Evolutionary conservation across 768 basidiomycete species (phyloP).

Genomic region (Boletellus emodensis): DNA sequence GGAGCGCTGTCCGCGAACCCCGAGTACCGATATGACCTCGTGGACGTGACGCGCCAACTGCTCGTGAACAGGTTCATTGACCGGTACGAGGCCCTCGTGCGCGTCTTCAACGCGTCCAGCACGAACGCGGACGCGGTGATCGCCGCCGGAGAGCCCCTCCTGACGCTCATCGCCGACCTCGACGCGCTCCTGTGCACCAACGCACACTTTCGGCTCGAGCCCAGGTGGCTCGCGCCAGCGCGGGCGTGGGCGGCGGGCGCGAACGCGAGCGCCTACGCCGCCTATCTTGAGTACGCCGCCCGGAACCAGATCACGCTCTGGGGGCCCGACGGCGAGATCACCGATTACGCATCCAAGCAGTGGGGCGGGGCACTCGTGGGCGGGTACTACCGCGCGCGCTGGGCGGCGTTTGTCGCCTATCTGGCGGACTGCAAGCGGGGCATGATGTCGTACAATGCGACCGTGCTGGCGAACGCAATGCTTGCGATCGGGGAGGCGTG

Average conservation of each 20-base stretch:
- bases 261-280: slow-evolving; percentile 27
- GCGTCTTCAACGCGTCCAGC: slow-evolving; percentile 23
- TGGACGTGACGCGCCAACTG: slow-evolving; percentile 38
- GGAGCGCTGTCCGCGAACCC: slow-evolving; percentile 20
- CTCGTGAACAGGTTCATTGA: slow-evolving; percentile 37
- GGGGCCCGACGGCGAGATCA: slow-evolving; percentile 40
- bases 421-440: slow-evolving; percentile 27
- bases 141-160: slow-evolving; percentile 25
- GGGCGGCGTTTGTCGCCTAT: slow-evolving; percentile 34
- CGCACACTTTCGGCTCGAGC: slow-evolving; percentile 29
- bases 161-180: slow-evolving; percentile 31
- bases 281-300: slow-evolving; percentile 37
- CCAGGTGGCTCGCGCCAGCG: slow-evolving; percentile 34
- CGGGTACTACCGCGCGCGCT: slow-evolving; percentile 34
- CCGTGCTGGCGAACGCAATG: slow-evolving; percentile 21
- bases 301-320: slow-evolving; percentile 43
- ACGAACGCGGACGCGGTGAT: slow-evolving; percentile 20
- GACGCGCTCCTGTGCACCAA: slow-evolving; percentile 34
- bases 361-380: slow-evolving; percentile 37
- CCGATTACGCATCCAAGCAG: slow-evolving; percentile 43
- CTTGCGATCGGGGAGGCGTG: slow-evolving; percentile 34
- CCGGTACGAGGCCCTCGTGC: slow-evolving; percentile 30
- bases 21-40: slow-evolving; percentile 39
- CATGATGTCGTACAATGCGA: slow-evolving; percentile 26
- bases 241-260: slow-evolving; percentile 20